Evolutionary conservation across 2,329 filamentous ascomycete species (phyloP).

Genomic region (Aspergillus jensenii): DNA sequence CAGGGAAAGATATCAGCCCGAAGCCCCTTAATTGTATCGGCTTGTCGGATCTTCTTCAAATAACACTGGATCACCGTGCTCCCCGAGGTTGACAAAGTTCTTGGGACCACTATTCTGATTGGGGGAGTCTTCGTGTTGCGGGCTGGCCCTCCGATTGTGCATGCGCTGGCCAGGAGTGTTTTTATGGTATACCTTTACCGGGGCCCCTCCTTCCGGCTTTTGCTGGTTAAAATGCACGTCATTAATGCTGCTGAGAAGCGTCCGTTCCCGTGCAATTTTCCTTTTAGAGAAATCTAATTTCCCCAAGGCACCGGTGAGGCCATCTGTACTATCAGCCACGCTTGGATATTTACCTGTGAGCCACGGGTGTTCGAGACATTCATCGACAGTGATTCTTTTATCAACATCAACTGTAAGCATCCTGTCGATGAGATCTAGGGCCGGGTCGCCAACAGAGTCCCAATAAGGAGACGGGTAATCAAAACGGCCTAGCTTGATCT

Average conservation of each 20-base stretch:
- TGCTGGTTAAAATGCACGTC: slow-evolving; percentile 64
- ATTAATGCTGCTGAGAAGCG: slow-evolving; percentile 79
- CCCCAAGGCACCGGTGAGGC: slow-evolving; percentile 81
- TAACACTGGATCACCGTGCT: slow-evolving; percentile 77
- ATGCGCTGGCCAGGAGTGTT: slow-evolving; percentile 56
- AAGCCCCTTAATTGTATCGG: slow-evolving; percentile 29
- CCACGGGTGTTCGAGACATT: slow-evolving; percentile 92
- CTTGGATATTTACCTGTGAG: slow-evolving; percentile 62
- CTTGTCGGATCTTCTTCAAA: slow-evolving; percentile 63
- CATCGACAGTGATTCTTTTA: slow-evolving; percentile 80
- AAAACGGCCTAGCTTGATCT: slow-evolving; percentile 85
- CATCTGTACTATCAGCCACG: slow-evolving; percentile 84
- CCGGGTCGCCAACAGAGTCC: slow-evolving; percentile 83
- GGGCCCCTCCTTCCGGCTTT: slow-evolving; percentile 55
- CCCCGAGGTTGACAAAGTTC: slow-evolving; percentile 83
- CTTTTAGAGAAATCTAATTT: slow-evolving; percentile 80
- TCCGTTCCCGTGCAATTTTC: slow-evolving; percentile 78
- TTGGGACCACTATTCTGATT: slow-evolving; percentile 64
- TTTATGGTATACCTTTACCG: slow-evolving; percentile 74
- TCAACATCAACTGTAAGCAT: slow-evolving; percentile 91
- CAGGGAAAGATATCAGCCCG: background rate
- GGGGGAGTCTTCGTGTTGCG: slow-evolving; percentile 60
- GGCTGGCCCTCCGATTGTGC: slow-evolving; percentile 40
- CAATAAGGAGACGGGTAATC: slow-evolving; percentile 97
- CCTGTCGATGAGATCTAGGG: slow-evolving; percentile 86